Evolutionary conservation across 1,139 yeast species (phyloP).

Genomic region (Yamadazyma dushanensis): DNA sequence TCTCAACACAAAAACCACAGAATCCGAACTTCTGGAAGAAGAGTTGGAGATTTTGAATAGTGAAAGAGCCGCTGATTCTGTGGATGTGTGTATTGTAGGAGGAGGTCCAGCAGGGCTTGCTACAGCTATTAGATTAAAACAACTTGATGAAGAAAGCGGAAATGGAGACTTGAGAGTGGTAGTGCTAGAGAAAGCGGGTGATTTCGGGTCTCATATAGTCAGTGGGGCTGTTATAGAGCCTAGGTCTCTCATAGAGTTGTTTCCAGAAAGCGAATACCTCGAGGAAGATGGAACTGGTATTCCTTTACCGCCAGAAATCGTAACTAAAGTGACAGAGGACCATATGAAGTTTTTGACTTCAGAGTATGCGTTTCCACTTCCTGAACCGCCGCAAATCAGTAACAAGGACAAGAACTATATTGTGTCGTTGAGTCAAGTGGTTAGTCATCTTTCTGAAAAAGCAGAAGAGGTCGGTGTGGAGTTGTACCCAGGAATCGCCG

Average conservation of each 20-base stretch:
- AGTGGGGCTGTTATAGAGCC: slow-evolving; percentile 97
- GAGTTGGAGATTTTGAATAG: slow-evolving; percentile 35
- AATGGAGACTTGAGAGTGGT: slow-evolving; percentile 75
- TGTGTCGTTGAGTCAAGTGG: slow-evolving; percentile 79
- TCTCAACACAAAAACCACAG: not conserved
- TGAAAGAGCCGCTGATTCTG: slow-evolving; percentile 78
- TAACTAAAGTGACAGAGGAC: slow-evolving; percentile 68
- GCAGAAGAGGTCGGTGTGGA: slow-evolving; percentile 96
- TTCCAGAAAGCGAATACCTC: slow-evolving; percentile 66
- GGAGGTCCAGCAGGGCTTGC: slow-evolving; percentile 98
- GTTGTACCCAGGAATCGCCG: slow-evolving; percentile 87
- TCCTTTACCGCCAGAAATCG: slow-evolving; percentile 76
- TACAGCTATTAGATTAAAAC: slow-evolving; percentile 87
- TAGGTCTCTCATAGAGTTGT: slow-evolving; percentile 75
- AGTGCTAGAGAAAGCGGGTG: slow-evolving; percentile 88
- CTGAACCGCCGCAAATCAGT: slow-evolving; percentile 90
- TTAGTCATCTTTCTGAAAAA: slow-evolving; percentile 76
- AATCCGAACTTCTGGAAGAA: slow-evolving; percentile 9
- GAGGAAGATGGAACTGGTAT: slow-evolving; percentile 55
- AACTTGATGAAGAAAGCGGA: slow-evolving; percentile 71
- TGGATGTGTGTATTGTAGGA: slow-evolving; percentile 94
- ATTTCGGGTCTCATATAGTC: slow-evolving; percentile 86
- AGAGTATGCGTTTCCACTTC: slow-evolving; percentile 62
- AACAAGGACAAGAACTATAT: slow-evolving; percentile 82
- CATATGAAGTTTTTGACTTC: slow-evolving; percentile 67